These are phyloP conservation scores for Tetrapisispora taiwanensis DNA, from an alignment of 805 yeast genomes.

Conservation along the genomic window DNA sequence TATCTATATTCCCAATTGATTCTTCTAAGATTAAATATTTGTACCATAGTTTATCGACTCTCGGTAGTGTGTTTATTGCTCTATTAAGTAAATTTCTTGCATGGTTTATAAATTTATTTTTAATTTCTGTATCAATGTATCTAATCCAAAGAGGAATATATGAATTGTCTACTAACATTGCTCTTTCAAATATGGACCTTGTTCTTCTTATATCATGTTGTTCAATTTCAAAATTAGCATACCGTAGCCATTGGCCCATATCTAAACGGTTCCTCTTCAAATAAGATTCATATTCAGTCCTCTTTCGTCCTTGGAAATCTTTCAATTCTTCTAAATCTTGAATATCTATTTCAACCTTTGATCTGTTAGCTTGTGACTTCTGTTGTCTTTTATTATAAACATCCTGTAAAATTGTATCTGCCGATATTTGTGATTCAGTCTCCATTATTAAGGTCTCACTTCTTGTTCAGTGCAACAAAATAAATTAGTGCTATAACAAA, in stretches of 20 bases:
- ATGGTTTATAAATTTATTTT: slow-evolving; percentile 66
- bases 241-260: slow-evolving; percentile 81
- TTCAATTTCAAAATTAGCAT: slow-evolving; percentile 78
- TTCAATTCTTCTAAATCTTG: slow-evolving; percentile 72
- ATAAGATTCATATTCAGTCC: slow-evolving; percentile 82
- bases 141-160: slow-evolving; percentile 80
- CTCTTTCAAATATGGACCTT: slow-evolving; percentile 80
- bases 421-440: slow-evolving; percentile 42
- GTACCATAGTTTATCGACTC: slow-evolving; percentile 80
- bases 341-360: slow-evolving; percentile 34
- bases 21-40: slow-evolving; percentile 77
- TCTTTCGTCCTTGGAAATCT: slow-evolving; percentile 63
- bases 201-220: slow-evolving; percentile 74
- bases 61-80: slow-evolving; percentile 63
- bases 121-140: slow-evolving; percentile 70
- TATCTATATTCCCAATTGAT: slow-evolving; percentile 49
- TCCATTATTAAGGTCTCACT: background rate
- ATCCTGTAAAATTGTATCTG: slow-evolving; percentile 53
- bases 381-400: slow-evolving; percentile 37
- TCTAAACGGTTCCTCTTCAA: slow-evolving; percentile 74
- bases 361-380: slow-evolving; percentile 1
- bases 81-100: slow-evolving; percentile 80
- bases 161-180: slow-evolving; percentile 62
- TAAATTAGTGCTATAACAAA: no score
- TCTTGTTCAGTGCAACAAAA: no score